phyloP scores from a whole-genome alignment of 805 yeast species.

The Komagataella phaffii region DNA sequence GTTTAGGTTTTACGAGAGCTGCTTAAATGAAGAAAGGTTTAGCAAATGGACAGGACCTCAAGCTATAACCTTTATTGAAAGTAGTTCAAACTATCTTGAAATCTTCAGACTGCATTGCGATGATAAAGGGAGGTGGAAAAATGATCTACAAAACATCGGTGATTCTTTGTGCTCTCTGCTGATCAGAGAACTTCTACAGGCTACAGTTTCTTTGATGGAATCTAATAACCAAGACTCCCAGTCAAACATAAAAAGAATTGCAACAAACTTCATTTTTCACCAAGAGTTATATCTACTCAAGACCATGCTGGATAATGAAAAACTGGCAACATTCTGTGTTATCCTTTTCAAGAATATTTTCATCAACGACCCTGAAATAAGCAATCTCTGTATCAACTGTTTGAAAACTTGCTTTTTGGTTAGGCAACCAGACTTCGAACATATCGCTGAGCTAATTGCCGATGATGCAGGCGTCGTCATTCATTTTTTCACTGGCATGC shows the following conservation, averaged over 20 bases:
- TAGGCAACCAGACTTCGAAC: not conserved
- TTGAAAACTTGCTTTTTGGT: slow-evolving; percentile 1
- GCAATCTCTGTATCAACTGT: slow-evolving; percentile 1
- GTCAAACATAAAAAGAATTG: not conserved
- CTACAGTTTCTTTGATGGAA: not conserved
- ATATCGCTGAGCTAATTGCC: not conserved
- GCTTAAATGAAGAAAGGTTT: not conserved
- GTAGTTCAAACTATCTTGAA: not conserved
- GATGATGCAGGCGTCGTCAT: not conserved
- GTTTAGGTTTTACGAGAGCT: not conserved
- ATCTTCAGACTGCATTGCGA: not conserved
- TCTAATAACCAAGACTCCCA: not conserved
- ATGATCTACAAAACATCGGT: not conserved
- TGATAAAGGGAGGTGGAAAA: not conserved
- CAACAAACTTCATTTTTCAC: not conserved
- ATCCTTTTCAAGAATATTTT: slow-evolving; percentile 8
- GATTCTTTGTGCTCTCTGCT: not conserved
- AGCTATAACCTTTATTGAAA: not conserved
- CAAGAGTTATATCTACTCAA: slow-evolving; percentile 9
- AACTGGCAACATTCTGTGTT: slow-evolving; percentile 19
- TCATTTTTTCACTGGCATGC: not conserved
- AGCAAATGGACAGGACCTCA: not conserved
- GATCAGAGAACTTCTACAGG: not conserved
- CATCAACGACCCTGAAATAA: slow-evolving; percentile 5
- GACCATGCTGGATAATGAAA: slow-evolving; percentile 20